Conservation (phyloP, 257 asterid species). For the Sherardia arvensis region DNA sequence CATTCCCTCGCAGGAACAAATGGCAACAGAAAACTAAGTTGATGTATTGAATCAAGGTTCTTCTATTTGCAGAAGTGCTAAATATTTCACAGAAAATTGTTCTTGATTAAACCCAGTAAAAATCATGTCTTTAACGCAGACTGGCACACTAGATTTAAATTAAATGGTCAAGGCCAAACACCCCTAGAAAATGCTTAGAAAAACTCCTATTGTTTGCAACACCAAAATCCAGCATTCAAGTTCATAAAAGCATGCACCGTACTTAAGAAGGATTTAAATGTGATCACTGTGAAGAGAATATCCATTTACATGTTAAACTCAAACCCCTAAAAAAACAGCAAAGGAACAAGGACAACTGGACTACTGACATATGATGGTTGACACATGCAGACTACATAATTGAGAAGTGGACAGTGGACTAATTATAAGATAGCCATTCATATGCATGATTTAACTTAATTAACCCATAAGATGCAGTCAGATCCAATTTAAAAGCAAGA, state of each 20-base stretch:
- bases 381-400: background rate
- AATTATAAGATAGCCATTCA: background rate
- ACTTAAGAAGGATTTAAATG: too few species aligned
- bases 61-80: background rate
- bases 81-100: background rate
- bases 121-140: background rate
- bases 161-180: background rate
- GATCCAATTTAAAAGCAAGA: background rate
- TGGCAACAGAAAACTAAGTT: background rate
- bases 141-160: background rate
- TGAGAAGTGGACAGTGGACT: background rate
- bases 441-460: background rate
- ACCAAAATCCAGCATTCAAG: background rate
- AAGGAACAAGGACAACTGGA: too few species aligned
- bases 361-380: background rate
- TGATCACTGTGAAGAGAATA: too few species aligned
- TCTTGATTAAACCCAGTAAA: background rate
- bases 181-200: background rate
- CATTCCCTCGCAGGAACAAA: background rate
- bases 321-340: too few species aligned
- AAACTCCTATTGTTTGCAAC: background rate
- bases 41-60: background rate
- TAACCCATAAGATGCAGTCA: background rate
- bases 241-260: background rate
- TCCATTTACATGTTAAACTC: too few species aligned